These are phyloP conservation scores for Canna indica DNA, from an alignment of 176 grass and related monocot species.

Conservation along the genomic window DNA sequence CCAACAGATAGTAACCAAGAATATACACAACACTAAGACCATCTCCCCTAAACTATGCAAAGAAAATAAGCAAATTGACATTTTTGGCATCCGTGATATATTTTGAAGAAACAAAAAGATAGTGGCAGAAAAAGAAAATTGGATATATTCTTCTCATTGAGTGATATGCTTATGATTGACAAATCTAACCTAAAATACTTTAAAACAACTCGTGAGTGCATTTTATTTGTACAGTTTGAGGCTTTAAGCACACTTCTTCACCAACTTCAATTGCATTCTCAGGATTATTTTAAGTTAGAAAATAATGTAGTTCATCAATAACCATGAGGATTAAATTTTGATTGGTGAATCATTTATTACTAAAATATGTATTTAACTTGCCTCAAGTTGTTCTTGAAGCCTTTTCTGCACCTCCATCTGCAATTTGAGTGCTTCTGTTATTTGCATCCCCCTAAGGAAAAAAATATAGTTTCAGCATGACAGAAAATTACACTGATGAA, in stretches of 20 bases:
- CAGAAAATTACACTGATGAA: not conserved
- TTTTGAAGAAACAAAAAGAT: not conserved
- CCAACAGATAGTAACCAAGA: not conserved
- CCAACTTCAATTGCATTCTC: not conserved
- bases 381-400: constrained; percentile 58
- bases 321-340: not conserved
- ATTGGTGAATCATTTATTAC: not conserved
- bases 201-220: no score
- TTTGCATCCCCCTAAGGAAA: constrained; percentile 40
- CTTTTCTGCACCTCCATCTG: constrained; percentile 67
- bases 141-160: no score
- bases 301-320: not conserved
- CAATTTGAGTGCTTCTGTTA: constrained; percentile 48
- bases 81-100: not conserved
- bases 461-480: constrained; percentile 3
- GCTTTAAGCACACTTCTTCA: not conserved
- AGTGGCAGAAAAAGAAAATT: not conserved
- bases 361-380: constrained; percentile 15
- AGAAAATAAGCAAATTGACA: not conserved
- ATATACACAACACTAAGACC: no score
- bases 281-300: not conserved
- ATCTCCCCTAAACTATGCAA: no score
- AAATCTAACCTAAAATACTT: no score
- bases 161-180: no score
- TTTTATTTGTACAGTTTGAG: not conserved